These are phyloP conservation scores for Monilinia polystroma DNA, from an alignment of 2,329 filamentous ascomycete genomes.

Conservation along the genomic window DNA sequence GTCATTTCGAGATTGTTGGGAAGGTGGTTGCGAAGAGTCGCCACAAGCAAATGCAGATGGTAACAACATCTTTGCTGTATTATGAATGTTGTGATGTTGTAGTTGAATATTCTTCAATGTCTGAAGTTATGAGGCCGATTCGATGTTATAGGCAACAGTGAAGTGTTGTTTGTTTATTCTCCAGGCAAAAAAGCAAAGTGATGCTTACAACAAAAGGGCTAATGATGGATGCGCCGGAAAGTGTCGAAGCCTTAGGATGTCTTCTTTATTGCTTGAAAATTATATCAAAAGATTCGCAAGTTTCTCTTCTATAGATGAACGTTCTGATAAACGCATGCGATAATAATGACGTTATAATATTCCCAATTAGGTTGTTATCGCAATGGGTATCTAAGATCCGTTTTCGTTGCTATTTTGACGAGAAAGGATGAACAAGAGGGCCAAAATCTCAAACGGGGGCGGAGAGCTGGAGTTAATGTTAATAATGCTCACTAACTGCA, in stretches of 20 bases:
- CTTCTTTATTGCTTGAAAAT: conserved; percentile 4
- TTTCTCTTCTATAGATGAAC: conserved; percentile 3
- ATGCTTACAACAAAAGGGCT: conserved; percentile 18
- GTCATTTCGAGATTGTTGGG: conserved; percentile 44
- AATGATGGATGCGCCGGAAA: conserved; percentile 32
- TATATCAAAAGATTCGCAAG: conserved; percentile 16
- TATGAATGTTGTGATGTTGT: neutral
- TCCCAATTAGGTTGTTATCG: neutral
- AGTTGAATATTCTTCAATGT: neutral
- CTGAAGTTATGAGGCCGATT: neutral
- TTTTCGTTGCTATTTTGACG: conserved; percentile 14
- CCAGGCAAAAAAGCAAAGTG: conserved; percentile 21
- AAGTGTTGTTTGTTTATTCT: neutral
- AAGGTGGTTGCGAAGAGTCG: conserved; percentile 45
- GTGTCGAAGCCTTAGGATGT: conserved; percentile 23
- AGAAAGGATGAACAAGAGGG: conserved; percentile 22
- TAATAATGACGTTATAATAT: neutral
- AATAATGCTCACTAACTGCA: conserved; percentile 10
- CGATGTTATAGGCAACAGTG: conserved; percentile 5
- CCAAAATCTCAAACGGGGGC: conserved; percentile 19
- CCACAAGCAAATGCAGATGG: conserved; percentile 57
- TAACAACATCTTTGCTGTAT: conserved; percentile 51
- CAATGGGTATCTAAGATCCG: neutral
- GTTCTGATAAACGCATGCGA: neutral
- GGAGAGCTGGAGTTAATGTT: conserved; percentile 18